These are phyloP conservation scores for Posidonia oceanica DNA, from an alignment of 116 monocot genomes.

Conservation along the genomic window DNA sequence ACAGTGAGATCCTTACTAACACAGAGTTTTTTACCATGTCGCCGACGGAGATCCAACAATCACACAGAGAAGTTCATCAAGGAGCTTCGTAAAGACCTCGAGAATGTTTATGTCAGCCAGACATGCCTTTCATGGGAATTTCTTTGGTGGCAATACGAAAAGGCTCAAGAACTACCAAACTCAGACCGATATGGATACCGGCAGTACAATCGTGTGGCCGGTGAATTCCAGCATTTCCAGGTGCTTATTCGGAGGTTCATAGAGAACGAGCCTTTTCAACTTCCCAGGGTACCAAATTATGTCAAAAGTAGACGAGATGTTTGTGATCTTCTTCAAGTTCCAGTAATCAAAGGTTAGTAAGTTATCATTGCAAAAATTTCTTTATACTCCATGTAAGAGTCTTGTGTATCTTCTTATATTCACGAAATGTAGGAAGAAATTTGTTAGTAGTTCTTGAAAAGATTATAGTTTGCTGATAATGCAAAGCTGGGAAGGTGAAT, in stretches of 20 bases:
- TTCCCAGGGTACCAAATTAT: conserved; percentile 57
- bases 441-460: conserved; percentile 11
- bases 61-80: conserved; percentile 52
- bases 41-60: conserved; percentile 22
- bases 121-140: conserved; percentile 94
- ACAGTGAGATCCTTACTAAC: conserved; percentile 41
- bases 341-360: conserved; percentile 69
- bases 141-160: conserved; percentile 83
- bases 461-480: too few relatives aligned
- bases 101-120: conserved; percentile 87
- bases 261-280: conserved; percentile 78
- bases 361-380: not conserved
- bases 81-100: conserved; percentile 66
- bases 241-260: conserved; percentile 61
- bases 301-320: conserved; percentile 50
- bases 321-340: conserved; percentile 73
- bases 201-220: conserved; percentile 63
- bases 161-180: conserved; percentile 39
- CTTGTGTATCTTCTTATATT: not conserved
- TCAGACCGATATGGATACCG: conserved; percentile 28
- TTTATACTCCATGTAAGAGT: too few relatives aligned
- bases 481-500: too few relatives aligned
- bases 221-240: conserved; percentile 84
- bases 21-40: conserved; percentile 29
- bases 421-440: too few relatives aligned